phyloP scores from a whole-genome alignment of 768 basidiomycete species.

The Calocybe gangraenosa region DNA sequence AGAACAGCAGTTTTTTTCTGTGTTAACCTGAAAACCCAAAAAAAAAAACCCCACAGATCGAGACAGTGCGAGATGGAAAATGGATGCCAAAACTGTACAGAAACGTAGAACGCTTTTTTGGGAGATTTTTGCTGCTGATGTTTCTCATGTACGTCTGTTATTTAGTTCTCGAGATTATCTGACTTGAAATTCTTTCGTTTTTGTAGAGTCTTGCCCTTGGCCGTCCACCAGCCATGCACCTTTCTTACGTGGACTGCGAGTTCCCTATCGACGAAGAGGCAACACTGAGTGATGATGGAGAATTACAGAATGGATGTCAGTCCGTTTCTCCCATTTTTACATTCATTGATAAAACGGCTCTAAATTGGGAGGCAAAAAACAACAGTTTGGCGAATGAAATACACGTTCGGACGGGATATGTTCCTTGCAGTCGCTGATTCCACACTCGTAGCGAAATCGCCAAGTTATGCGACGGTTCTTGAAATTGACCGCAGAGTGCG shows the following conservation, averaged over 20 bases:
- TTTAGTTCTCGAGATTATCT: not conserved
- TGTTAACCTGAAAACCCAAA: too few species aligned
- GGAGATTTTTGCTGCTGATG: constrained; percentile 35
- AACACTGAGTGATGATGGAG: constrained; percentile 36
- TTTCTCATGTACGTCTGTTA: constrained; percentile 26
- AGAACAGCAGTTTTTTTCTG: too few species aligned
- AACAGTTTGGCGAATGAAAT: constrained; percentile 61
- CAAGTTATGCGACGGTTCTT: constrained; percentile 40
- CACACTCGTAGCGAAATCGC: constrained; percentile 44
- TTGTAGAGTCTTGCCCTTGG: constrained; percentile 52
- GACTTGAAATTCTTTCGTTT: not conserved
- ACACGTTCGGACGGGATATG: constrained; percentile 45
- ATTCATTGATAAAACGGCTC: not conserved
- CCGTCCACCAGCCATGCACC: constrained; percentile 53
- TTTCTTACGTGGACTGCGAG: constrained; percentile 62
- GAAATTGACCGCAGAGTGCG: constrained; percentile 50
- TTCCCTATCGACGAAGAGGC: constrained; percentile 55
- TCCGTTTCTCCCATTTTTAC: constrained; percentile 3
- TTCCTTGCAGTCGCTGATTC: constrained; percentile 44
- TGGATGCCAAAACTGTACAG: constrained; percentile 33
- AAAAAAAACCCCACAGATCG: constrained; percentile 24
- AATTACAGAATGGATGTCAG: constrained; percentile 48
- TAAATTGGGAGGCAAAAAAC: too few species aligned
- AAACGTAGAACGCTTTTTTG: constrained; percentile 32
- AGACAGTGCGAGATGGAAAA: constrained; percentile 36